Evolutionary conservation across 2,329 filamentous ascomycete species (phyloP).

Genomic region (Plectosphaerella sp.): DNA sequence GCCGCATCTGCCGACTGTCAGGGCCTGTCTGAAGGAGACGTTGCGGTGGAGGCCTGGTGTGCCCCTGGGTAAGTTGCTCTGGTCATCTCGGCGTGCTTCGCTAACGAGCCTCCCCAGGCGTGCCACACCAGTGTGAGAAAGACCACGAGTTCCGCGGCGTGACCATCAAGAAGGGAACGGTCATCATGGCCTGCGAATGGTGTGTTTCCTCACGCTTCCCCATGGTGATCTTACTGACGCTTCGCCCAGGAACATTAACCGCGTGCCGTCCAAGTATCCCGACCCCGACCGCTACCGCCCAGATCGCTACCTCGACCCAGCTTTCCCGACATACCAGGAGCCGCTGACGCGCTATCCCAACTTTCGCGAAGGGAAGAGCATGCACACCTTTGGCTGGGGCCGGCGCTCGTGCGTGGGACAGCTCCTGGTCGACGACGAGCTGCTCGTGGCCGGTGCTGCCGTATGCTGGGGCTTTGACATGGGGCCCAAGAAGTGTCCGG

Average conservation of each 20-base stretch:
- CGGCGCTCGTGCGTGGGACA: slow-evolving; percentile 59
- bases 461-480: slow-evolving; percentile 47
- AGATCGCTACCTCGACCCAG: slow-evolving; percentile 58
- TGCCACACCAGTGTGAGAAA: slow-evolving; percentile 43
- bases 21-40: slow-evolving; percentile 54
- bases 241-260: slow-evolving; percentile 45
- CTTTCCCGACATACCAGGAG: slow-evolving; percentile 61
- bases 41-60: slow-evolving; percentile 54
- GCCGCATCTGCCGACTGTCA: slow-evolving; percentile 44
- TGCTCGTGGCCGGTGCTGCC: slow-evolving; percentile 43
- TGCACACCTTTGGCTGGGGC: slow-evolving; percentile 63
- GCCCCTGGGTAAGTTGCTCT: slow-evolving; percentile 35
- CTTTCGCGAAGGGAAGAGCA: slow-evolving; percentile 51
- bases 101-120: slow-evolving; percentile 23
- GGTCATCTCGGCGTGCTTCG: not conserved
- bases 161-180: slow-evolving; percentile 41
- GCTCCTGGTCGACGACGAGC: slow-evolving; percentile 57
- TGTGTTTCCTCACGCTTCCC: slow-evolving; percentile 16
- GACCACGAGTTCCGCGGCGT: slow-evolving; percentile 43
- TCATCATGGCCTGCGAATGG: slow-evolving; percentile 47
- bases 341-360: slow-evolving; percentile 60
- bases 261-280: slow-evolving; percentile 54
- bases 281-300: slow-evolving; percentile 60
- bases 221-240: not conserved
- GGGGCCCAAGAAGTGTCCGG: slow-evolving; percentile 30